Conservation (phyloP, 371 early-diverging fungal species). For the Zopfochytrium polystomum region DNA sequence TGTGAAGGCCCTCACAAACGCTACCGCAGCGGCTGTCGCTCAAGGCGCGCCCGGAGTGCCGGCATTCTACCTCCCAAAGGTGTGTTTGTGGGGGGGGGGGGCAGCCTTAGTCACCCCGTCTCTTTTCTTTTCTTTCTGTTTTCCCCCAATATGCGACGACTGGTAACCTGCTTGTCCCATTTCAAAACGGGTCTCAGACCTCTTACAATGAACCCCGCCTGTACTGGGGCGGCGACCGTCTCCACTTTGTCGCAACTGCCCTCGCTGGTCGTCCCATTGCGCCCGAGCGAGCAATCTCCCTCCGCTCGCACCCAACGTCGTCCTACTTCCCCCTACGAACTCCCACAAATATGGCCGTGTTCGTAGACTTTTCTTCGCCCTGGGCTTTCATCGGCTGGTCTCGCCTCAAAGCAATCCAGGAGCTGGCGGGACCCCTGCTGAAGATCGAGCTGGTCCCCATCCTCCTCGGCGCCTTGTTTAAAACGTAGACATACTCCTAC, state of each 20-base stretch:
- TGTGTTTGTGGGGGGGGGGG: too few relatives aligned
- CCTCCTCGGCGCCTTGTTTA: slow-evolving; percentile 32
- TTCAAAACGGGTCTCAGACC: too few relatives aligned
- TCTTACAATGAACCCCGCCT: not conserved
- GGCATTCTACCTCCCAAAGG: slow-evolving; percentile 15
- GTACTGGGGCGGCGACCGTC: slow-evolving; percentile 33
- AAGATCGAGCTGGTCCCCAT: slow-evolving; percentile 21
- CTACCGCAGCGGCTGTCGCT: slow-evolving; percentile 18
- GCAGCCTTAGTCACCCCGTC: too few relatives aligned
- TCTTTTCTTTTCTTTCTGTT: too few relatives aligned
- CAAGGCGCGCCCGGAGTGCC: slow-evolving; percentile 34
- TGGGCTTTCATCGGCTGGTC: slow-evolving; percentile 28
- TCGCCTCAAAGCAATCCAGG: slow-evolving; percentile 16
- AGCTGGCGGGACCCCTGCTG: slow-evolving; percentile 14
- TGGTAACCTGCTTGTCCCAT: too few relatives aligned
- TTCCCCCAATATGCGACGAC: too few relatives aligned
- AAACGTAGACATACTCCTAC: slow-evolving; percentile 18
- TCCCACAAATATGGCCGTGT: slow-evolving; percentile 14
- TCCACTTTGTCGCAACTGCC: slow-evolving; percentile 32
- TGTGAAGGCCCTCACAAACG: not conserved
- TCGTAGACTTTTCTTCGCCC: slow-evolving; percentile 32
- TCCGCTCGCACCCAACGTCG: not conserved
- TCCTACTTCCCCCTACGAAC: slow-evolving; percentile 1
- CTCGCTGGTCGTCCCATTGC: not conserved
- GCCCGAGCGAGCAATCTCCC: not conserved